Conservation (phyloP, 1,284 basidiomycete species). For the Ustilago sp. region DNA sequence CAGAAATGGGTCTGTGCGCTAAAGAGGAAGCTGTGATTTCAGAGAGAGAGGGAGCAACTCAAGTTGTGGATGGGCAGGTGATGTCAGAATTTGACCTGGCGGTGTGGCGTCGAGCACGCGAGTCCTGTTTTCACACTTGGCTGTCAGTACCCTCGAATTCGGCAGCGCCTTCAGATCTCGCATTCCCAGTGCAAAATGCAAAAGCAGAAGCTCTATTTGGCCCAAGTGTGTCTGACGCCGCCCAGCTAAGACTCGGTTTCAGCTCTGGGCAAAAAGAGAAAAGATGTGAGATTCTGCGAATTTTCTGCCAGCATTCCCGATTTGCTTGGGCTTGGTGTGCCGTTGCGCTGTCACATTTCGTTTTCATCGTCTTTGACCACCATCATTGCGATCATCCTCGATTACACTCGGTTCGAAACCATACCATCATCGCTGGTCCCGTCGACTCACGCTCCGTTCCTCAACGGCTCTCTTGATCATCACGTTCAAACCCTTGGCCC, state of each 20-base stretch:
- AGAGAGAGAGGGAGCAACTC: neutral
- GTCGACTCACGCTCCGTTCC: neutral
- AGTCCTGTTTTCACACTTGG: neutral
- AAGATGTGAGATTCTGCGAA: neutral
- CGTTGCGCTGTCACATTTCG: neutral
- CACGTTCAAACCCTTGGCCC: neutral
- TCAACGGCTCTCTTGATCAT: neutral
- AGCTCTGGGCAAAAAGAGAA: neutral
- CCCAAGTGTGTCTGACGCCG: neutral
- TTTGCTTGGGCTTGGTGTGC: neutral
- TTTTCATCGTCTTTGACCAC: neutral
- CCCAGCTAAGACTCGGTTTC: neutral
- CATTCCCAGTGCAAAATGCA: neutral
- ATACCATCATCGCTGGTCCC: too few species aligned
- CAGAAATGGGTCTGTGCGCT: constrained; percentile 9
- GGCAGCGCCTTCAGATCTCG: neutral
- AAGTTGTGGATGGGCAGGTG: neutral
- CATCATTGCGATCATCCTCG: neutral
- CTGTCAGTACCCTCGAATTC: constrained; percentile 1
- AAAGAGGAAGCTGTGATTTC: constrained; percentile 3
- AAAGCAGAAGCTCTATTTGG: neutral
- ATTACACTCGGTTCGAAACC: neutral
- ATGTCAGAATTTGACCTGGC: constrained; percentile 2
- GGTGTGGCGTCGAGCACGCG: neutral
- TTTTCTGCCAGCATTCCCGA: neutral